phyloP scores from a whole-genome alignment of 2,329 filamentous ascomycete genomes.

The Scytalidium sp. region DNA sequence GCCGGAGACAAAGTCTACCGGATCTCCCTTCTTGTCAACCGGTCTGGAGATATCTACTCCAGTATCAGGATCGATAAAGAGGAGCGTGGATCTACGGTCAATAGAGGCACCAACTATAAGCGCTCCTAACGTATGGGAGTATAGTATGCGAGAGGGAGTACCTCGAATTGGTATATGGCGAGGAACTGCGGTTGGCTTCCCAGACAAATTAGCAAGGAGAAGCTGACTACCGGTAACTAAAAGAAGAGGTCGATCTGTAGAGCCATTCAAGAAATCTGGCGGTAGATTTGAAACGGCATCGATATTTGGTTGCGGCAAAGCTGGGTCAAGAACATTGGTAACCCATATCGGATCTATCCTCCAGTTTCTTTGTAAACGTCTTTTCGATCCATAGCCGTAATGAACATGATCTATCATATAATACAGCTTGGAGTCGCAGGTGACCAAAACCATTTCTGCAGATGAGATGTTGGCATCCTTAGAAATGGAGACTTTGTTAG shows the following conservation, averaged over 20 bases:
- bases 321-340: conserved; percentile 46
- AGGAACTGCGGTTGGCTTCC: conserved; percentile 43
- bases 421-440: conserved; percentile 45
- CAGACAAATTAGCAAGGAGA: conserved; percentile 50
- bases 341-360: conserved; percentile 43
- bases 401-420: conserved; percentile 7
- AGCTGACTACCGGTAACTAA: conserved; percentile 49
- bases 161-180: conserved; percentile 42
- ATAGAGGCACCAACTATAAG: conserved; percentile 49
- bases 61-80: conserved; percentile 55
- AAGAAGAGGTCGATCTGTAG: conserved; percentile 37
- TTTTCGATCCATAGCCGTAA: background rate
- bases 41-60: conserved; percentile 49
- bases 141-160: conserved; percentile 43
- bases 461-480: conserved; percentile 15
- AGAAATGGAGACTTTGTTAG: conserved; percentile 19
- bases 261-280: conserved; percentile 22
- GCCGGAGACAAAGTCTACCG: conserved; percentile 48
- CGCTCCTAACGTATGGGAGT: conserved; percentile 46
- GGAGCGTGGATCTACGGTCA: conserved; percentile 43
- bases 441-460: conserved; percentile 37
- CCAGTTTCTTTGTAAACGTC: too few relatives aligned
- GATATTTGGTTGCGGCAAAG: conserved; percentile 43
- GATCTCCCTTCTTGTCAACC: conserved; percentile 36
- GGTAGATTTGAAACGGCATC: conserved; percentile 44